Conservation (phyloP, 768 basidiomycete species). For the Tremella yokohamensis region DNA sequence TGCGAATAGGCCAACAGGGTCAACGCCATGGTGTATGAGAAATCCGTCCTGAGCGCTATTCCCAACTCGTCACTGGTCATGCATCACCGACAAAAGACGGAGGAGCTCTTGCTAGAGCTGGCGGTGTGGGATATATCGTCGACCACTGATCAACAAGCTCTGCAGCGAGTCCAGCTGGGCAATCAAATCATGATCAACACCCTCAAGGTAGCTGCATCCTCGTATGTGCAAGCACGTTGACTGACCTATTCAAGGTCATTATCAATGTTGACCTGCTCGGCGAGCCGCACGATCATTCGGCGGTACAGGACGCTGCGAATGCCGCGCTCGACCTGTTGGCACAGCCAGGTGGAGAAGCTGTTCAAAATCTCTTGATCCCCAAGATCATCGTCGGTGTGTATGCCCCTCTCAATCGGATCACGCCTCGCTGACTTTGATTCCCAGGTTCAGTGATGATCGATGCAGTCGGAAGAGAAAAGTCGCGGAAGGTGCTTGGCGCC, state of each 20-base stretch:
- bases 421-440: too few species aligned
- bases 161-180: conserved; percentile 14
- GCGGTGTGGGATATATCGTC: conserved; percentile 15
- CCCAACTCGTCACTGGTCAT: conserved; percentile 5
- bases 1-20: conserved; percentile 16
- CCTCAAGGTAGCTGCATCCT: conserved; percentile 9
- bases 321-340: conserved; percentile 9
- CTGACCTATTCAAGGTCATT: conserved; percentile 5
- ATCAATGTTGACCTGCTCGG: conserved; percentile 13
- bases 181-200: conserved; percentile 16
- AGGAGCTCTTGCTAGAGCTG: conserved; percentile 20
- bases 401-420: too few species aligned
- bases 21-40: conserved; percentile 19
- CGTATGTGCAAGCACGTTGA: too few species aligned
- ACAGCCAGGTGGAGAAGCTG: not conserved
- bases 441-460: conserved; percentile 16
- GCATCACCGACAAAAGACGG: conserved; percentile 13
- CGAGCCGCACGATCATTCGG: conserved; percentile 14
- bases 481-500: conserved; percentile 1
- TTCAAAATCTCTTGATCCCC: conserved; percentile 10
- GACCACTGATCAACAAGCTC: not conserved
- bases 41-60: conserved; percentile 1
- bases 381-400: conserved; percentile 16
- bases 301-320: conserved; percentile 11
- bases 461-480: conserved; percentile 3